A percentile compares a stretch with the other conserved stretches of the same genome.
Evolutionary conservation across 805 yeast species (phyloP).

Genomic region (Hanseniaspora opuntiae): DNA sequence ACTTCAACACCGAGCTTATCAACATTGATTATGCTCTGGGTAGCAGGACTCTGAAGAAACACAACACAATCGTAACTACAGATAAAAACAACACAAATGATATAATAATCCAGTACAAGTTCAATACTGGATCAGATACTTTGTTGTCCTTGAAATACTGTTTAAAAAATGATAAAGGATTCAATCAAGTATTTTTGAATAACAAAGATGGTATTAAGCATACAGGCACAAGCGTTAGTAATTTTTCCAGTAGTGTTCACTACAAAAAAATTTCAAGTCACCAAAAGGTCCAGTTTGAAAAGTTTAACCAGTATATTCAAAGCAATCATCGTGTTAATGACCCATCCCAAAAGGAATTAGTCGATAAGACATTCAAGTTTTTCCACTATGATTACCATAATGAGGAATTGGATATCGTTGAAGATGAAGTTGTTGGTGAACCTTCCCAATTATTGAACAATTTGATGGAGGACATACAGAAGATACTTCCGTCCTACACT

Average conservation of each 20-base stretch:
- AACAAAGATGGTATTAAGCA: neutral
- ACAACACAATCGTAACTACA: neutral
- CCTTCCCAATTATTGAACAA: neutral
- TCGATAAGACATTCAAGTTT: neutral
- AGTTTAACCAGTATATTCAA: neutral
- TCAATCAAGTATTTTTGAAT: neutral
- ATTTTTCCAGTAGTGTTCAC: neutral
- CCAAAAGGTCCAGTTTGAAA: neutral
- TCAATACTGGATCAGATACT: no score
- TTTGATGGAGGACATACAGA: neutral
- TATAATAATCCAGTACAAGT: neutral
- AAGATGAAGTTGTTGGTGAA: neutral
- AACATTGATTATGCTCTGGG: conserved; percentile 5
- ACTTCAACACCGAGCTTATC: neutral
- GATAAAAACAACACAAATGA: neutral
- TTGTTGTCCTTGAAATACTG: neutral
- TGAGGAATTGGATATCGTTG: neutral
- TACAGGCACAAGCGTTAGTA: neutral
- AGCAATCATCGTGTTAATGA: neutral
- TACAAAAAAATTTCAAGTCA: neutral
- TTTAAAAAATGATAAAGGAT: neutral
- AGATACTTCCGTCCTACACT: neutral
- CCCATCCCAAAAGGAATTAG: no score
- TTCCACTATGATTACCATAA: neutral
- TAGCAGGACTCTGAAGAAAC: neutral